A percentile compares a stretch with the other conserved stretches of the same genome.
phyloP scores from a whole-genome alignment of 306 rosid genomes.

The cucumber (Cucumis sativus) region DNA sequence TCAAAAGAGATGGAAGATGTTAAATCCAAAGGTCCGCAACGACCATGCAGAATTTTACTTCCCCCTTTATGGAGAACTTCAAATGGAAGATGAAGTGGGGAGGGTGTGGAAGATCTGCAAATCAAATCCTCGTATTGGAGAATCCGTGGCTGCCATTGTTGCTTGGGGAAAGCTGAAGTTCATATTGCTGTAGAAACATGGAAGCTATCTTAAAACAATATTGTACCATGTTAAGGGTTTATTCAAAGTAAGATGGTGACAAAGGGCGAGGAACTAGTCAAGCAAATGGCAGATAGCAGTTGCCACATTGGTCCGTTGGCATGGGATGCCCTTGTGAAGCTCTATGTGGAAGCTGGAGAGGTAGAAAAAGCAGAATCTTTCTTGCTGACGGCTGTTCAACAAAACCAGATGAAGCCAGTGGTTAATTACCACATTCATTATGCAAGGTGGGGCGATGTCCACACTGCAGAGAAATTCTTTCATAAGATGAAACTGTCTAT shows the following conservation, averaged over 20 bases:
- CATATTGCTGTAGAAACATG: conserved; percentile 27
- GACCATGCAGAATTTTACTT: conserved; percentile 34
- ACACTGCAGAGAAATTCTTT: conserved; percentile 65
- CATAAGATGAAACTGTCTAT: conserved; percentile 34
- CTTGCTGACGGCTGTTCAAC: conserved; percentile 47
- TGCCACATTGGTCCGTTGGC: conserved; percentile 42
- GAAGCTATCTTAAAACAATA: conserved; percentile 31
- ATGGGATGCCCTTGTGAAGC: conserved; percentile 67
- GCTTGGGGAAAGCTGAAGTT: conserved; percentile 78
- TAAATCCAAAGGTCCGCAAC: conserved; percentile 18
- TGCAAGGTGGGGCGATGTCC: conserved; percentile 62
- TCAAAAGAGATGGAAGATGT: conserved; percentile 63
- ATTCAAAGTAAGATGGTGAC: conserved; percentile 48
- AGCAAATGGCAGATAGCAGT: conserved; percentile 48
- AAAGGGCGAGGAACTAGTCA: conserved; percentile 66
- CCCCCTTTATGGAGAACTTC: conserved; percentile 53
- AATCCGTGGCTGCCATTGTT: conserved; percentile 51
- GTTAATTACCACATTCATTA: conserved; percentile 34
- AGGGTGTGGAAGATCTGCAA: conserved; percentile 68
- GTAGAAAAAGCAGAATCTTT: conserved; percentile 73
- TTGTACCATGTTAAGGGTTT: conserved; percentile 44
- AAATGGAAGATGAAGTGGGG: conserved; percentile 56
- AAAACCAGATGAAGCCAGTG: conserved; percentile 38
- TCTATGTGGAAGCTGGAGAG: conserved; percentile 58
- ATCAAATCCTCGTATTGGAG: conserved; percentile 28